Evolutionary conservation across 2,329 filamentous ascomycete species (phyloP).

Genomic region (Neonectria faginata): DNA sequence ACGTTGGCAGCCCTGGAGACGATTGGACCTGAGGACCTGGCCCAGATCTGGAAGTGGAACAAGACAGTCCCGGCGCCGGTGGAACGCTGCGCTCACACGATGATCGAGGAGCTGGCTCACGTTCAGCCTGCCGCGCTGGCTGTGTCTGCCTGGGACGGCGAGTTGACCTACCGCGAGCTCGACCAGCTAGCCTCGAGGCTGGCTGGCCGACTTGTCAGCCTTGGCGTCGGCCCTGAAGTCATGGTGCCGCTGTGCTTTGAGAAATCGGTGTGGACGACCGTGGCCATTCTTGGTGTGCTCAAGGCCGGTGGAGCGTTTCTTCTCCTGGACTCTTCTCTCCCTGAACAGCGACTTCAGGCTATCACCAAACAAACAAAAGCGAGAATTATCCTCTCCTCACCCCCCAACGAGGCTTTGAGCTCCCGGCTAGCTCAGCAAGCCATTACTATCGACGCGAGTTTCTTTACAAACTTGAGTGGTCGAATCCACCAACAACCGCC

Average conservation of each 20-base stretch:
- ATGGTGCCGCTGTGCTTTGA: slow-evolving; percentile 41
- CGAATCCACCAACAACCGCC: neutral
- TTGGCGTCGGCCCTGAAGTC: slow-evolving; percentile 45
- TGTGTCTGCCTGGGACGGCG: slow-evolving; percentile 43
- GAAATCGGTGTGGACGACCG: slow-evolving; percentile 40
- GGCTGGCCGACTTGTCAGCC: slow-evolving; percentile 50
- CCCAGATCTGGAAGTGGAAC: slow-evolving; percentile 34
- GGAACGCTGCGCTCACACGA: slow-evolving; percentile 39
- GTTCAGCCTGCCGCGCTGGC: slow-evolving; percentile 35
- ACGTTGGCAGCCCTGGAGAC: neutral
- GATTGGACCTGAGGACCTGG: slow-evolving; percentile 24
- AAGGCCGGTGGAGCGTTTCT: slow-evolving; percentile 43
- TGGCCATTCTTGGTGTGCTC: slow-evolving; percentile 42
- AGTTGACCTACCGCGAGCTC: slow-evolving; percentile 56
- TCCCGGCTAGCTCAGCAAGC: neutral
- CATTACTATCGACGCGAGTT: neutral
- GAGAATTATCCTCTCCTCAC: neutral
- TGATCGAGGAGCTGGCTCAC: slow-evolving; percentile 26
- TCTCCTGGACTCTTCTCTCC: slow-evolving; percentile 32
- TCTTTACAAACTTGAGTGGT: neutral
- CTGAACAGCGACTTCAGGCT: neutral
- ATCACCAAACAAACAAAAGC: slow-evolving; percentile 1
- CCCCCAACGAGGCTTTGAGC: neutral
- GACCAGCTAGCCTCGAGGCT: slow-evolving; percentile 54
- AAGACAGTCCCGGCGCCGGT: slow-evolving; percentile 28